Evolutionary conservation across 139 green algal genomes (phyloP).

Genomic region (Coelastrella sp.): DNA sequence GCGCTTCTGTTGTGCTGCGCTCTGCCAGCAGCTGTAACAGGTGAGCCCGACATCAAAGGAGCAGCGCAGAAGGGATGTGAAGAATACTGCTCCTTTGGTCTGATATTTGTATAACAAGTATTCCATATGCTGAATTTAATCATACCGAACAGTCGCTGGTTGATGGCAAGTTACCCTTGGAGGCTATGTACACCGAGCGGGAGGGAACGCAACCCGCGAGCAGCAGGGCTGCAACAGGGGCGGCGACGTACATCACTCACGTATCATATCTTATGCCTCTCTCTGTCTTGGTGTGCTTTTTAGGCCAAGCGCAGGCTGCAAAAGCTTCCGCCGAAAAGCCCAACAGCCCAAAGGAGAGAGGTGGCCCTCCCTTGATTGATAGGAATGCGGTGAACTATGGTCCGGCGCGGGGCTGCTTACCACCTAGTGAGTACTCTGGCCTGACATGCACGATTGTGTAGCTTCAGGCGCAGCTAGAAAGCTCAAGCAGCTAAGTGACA

Average conservation of each 20-base stretch:
- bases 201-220: no score
- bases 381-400: constrained; percentile 8
- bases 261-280: background rate
- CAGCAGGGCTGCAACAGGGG: background rate
- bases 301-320: background rate
- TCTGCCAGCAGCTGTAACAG: background rate
- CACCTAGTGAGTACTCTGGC: constrained; percentile 39
- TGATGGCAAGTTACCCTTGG: no score
- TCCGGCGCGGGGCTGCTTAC: background rate
- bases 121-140: no score
- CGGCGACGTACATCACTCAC: no score
- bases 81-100: no score
- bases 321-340: background rate
- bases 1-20: background rate
- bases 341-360: background rate
- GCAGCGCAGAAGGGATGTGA: constrained; percentile 11
- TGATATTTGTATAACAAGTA: no score
- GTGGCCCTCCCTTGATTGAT: background rate
- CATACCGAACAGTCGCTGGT: no score
- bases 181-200: no score
- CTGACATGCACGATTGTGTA: no score
- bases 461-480: no score
- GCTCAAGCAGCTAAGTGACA: no score
- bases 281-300: background rate
- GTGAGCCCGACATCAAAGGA: background rate